Evolutionary conservation across 2,329 filamentous ascomycete species (phyloP), one percentile per base, ranked within the genome.

Genomic region (Cercospora janseana): DNA sequence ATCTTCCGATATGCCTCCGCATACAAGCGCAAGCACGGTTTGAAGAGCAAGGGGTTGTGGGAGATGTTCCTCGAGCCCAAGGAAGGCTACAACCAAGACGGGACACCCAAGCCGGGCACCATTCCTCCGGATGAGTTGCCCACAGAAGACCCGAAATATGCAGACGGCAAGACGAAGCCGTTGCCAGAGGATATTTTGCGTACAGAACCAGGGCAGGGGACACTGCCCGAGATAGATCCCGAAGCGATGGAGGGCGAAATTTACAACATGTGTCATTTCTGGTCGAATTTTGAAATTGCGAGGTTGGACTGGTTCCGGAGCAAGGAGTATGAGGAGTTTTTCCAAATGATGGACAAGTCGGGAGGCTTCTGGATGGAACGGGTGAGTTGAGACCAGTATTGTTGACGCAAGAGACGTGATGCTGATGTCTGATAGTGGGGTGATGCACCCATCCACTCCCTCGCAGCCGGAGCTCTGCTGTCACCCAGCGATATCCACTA

Each of bases 201-300:
- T 60, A 83, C 81, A 42, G 87, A 95, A 54, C 83, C 88, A 18
- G 83, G 81, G 28, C 79, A 79, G 47, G 83, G 84, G 56, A 79
- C 79, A 26, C 73, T 89, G n/a, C 83, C 86, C 23, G 83, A 93
- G 32, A 87, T 96, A 49, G 89, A 97, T 65, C 84, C 86, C 0
- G 91, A 97, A 66, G 81, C 85, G 32, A 98, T 98, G 93, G 92
- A 97, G 68, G 89, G 90, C 57, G 93, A 98, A 70, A 88, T 85
- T 63, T 98, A 98, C 78, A 98, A 98, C 75, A 98, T 98, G 93
- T 98, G 93, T 70, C 93, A 98, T 76, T 98, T 96, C 77, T 98
- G 93, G 93, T 95, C 90, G 70, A 98, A 98, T 70, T 98, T 98
- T 61, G 93, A 98, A 72, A 98, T 98, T 73, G 93, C 93, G 10